Evolutionary conservation across 2,329 filamentous ascomycete species (phyloP).

Genomic region (Dactylellina cionopaga): DNA sequence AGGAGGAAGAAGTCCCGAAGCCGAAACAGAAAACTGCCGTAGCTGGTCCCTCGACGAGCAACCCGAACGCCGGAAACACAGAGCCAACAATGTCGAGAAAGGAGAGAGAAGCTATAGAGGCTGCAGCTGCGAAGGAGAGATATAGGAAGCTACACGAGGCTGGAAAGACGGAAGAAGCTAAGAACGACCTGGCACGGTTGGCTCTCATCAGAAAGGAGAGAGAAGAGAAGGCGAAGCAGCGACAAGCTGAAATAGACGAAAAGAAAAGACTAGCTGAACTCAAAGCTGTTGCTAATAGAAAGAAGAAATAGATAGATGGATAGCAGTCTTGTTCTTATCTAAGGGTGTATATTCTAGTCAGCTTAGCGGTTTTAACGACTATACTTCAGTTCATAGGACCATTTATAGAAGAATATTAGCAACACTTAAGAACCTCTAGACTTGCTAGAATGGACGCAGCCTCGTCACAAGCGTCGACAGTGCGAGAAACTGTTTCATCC

Average conservation of each 20-base stretch:
- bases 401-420: conserved; percentile 36
- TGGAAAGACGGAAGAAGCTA: conserved; percentile 96
- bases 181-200: conserved; percentile 85
- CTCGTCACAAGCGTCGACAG: no score
- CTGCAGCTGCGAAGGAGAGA: conserved; percentile 85
- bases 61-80: conserved; percentile 59
- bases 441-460: no score
- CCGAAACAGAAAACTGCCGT: conserved; percentile 52
- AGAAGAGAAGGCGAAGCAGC: conserved; percentile 81
- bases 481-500: no score
- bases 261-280: conserved; percentile 62
- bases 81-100: conserved; percentile 71
- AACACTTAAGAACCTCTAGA: conserved; percentile 3
- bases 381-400: conserved; percentile 10
- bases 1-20: conserved; percentile 64
- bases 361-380: conserved; percentile 40
- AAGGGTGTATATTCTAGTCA: neutral
- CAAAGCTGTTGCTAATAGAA: conserved; percentile 63
- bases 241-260: conserved; percentile 70
- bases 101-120: conserved; percentile 82
- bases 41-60: conserved; percentile 27
- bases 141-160: conserved; percentile 92
- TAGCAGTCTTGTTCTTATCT: neutral
- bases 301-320: conserved; percentile 56
- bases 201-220: conserved; percentile 84